phyloP scores from a whole-genome alignment of 257 asterid species.

The Lavandula angustifolia region DNA sequence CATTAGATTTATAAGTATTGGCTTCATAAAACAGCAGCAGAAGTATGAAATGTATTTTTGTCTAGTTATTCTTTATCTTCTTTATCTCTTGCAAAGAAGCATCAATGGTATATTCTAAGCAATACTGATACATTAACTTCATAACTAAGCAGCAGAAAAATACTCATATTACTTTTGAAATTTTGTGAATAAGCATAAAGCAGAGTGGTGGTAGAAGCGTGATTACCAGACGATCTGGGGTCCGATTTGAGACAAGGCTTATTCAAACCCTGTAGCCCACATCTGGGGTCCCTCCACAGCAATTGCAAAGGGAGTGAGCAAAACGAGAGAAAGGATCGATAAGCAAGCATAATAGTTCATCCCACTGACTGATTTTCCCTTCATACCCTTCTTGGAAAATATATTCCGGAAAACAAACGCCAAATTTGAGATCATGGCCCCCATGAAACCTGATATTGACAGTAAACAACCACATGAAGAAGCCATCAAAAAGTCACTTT shows the following conservation, averaged over 20 bases:
- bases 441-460: constrained; percentile 79
- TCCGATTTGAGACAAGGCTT: constrained; percentile 65
- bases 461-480: constrained; percentile 40
- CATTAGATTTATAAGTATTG: too few species aligned
- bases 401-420: constrained; percentile 91
- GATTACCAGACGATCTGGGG: constrained; percentile 81
- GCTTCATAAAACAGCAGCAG: too few species aligned
- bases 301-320: constrained; percentile 86
- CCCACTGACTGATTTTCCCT: constrained; percentile 87
- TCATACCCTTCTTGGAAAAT: constrained; percentile 95
- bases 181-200: constrained; percentile 16
- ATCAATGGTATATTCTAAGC: too few species aligned
- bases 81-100: too few species aligned
- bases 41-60: too few species aligned
- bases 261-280: constrained; percentile 72
- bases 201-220: constrained; percentile 9
- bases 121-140: too few species aligned
- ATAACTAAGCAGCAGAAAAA: too few species aligned
- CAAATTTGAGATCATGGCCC: constrained; percentile 93
- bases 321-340: constrained; percentile 70
- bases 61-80: too few species aligned
- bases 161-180: too few species aligned
- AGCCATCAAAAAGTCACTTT: constrained; percentile 34
- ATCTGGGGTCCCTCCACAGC: constrained; percentile 94
- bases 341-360: constrained; percentile 94